phyloP scores from a whole-genome alignment of 176 grass and related monocot genomes.

The Hyparrhenia diplandra region DNA sequence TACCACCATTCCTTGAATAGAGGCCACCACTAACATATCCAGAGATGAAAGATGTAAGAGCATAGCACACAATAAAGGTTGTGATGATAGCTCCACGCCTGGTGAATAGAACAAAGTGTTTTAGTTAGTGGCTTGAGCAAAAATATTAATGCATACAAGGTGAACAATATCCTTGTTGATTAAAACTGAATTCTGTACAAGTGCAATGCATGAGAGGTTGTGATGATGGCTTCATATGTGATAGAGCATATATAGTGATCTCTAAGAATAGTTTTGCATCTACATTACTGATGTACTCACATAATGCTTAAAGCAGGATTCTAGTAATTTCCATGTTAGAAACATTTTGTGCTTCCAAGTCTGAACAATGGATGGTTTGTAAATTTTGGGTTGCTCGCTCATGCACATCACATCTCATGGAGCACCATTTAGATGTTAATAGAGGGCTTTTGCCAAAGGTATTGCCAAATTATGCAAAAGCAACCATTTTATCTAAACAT shows the following conservation, averaged over 20 bases:
- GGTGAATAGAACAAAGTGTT: slow-evolving; percentile 14
- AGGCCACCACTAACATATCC: slow-evolving; percentile 98
- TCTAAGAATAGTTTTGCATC: slow-evolving; percentile 1
- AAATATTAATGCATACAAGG: neutral
- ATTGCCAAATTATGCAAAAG: neutral
- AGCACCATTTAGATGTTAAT: neutral
- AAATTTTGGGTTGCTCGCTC: neutral
- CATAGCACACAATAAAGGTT: slow-evolving; percentile 98
- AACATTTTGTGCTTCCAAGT: neutral
- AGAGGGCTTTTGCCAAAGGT: neutral
- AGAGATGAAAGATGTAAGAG: slow-evolving; percentile 97
- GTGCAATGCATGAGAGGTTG: slow-evolving; percentile 39
- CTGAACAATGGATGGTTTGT: neutral
- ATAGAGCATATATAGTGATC: neutral
- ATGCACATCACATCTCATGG: neutral
- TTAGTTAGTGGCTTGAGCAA: neutral
- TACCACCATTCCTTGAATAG: slow-evolving; percentile 98
- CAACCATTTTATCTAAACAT: neutral
- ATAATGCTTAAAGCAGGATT: neutral
- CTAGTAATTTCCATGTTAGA: neutral
- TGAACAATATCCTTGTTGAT: neutral
- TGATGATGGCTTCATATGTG: slow-evolving; percentile 46
- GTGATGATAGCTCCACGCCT: slow-evolving; percentile 96
- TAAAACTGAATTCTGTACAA: slow-evolving; percentile 35
- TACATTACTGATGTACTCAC: neutral